These are phyloP conservation scores for Cyclocybe cylindracea DNA, from an alignment of 768 basidiomycete species.

Conservation along the genomic window DNA sequence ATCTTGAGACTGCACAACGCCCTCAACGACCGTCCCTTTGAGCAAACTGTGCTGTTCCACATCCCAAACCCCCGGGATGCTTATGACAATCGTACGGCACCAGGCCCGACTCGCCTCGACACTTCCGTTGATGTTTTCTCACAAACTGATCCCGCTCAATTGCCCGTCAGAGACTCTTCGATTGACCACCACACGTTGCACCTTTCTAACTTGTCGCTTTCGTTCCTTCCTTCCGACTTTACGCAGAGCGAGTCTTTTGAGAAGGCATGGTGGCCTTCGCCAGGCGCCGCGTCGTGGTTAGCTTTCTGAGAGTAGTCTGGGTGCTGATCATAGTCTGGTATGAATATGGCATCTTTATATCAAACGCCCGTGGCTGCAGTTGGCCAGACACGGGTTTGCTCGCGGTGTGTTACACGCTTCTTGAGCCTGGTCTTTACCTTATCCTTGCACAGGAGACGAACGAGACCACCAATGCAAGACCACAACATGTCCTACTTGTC, in stretches of 20 bases:
- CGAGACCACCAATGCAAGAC: constrained; percentile 22
- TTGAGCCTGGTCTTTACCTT: background rate
- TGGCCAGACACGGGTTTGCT: constrained; percentile 58
- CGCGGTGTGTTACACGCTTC: constrained; percentile 21
- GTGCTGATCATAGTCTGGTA: constrained; percentile 65
- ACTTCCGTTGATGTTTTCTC: too few species aligned
- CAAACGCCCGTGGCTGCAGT: constrained; percentile 45
- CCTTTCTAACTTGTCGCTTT: too few species aligned
- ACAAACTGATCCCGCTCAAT: too few species aligned
- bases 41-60: too few species aligned
- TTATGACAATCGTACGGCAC: too few species aligned
- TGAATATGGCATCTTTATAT: constrained; percentile 62
- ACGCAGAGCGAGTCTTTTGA: background rate
- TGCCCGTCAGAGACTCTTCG: too few species aligned
- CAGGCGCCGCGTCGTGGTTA: constrained; percentile 37
- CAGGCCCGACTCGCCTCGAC: too few species aligned
- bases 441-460: background rate
- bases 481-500: constrained; percentile 69
- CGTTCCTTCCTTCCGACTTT: background rate
- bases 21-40: too few species aligned
- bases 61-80: background rate
- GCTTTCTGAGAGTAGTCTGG: constrained; percentile 60
- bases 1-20: too few species aligned
- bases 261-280: constrained; percentile 25
- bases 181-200: too few species aligned